Evolutionary conservation across 805 yeast species (phyloP).

Genomic region (Maudiozyma bulderi): DNA sequence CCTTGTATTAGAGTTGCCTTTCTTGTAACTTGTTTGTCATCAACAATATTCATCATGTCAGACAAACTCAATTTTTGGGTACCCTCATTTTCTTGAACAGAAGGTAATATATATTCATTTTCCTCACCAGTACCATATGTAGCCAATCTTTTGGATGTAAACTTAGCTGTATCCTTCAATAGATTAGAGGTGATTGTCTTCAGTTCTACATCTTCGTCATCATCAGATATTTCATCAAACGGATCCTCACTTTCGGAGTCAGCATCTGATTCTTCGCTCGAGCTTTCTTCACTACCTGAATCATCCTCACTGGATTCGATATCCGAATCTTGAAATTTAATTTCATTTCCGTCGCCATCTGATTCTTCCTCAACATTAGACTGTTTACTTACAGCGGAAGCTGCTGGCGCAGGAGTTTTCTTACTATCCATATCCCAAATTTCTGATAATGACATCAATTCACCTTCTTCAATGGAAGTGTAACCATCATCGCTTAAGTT

Average conservation of each 20-base stretch:
- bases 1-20: constrained; percentile 41
- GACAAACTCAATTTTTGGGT: constrained; percentile 47
- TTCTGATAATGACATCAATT: constrained; percentile 69
- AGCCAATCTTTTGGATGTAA: constrained; percentile 37
- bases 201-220: constrained; percentile 46
- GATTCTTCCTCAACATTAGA: constrained; percentile 5
- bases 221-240: constrained; percentile 33
- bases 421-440: constrained; percentile 78
- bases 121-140: constrained; percentile 50
- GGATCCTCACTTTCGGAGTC: constrained; percentile 23
- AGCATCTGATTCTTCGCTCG: constrained; percentile 6
- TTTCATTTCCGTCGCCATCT: constrained; percentile 6
- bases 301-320: constrained; percentile 5
- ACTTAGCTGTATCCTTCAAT: constrained; percentile 27
- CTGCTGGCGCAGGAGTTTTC: constrained; percentile 7
- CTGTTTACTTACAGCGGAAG: constrained; percentile 8
- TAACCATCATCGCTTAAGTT: constrained; percentile 50
- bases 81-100: constrained; percentile 22
- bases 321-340: constrained; percentile 17
- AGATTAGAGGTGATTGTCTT: constrained; percentile 37
- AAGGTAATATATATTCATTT: constrained; percentile 61
- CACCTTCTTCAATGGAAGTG: constrained; percentile 52
- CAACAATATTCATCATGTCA: constrained; percentile 67
- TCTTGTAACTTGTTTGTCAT: constrained; percentile 37
- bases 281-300: constrained; percentile 3